Conservation (phyloP, 1,139 yeast species). For the Taiozyma sp. region DNA sequence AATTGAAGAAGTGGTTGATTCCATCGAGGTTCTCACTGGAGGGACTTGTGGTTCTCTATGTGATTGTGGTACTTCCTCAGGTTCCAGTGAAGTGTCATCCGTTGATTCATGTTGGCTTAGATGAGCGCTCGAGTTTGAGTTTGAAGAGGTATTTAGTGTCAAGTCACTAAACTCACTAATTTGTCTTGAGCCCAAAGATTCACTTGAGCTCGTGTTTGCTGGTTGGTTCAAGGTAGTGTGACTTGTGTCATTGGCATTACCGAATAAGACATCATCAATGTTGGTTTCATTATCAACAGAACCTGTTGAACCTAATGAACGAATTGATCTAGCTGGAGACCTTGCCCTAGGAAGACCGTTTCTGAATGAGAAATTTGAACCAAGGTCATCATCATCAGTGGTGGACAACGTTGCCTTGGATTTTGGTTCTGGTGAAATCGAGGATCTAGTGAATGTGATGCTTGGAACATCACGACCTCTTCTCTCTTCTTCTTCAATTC, state of each 20-base stretch:
- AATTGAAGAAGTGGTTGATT: not conserved
- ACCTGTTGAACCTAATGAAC: not conserved
- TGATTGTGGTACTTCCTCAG: not conserved
- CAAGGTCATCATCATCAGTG: not conserved
- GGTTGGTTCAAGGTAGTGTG: not conserved
- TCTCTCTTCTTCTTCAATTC: not conserved
- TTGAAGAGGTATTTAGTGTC: not conserved
- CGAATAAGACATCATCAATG: constrained; percentile 1
- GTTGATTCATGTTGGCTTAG: not conserved
- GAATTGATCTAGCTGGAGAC: not conserved
- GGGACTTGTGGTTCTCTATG: not conserved
- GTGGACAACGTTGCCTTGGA: not conserved
- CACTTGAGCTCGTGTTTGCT: not conserved
- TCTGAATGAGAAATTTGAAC: constrained; percentile 1
- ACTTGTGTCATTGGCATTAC: not conserved
- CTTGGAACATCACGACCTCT: constrained; percentile 13
- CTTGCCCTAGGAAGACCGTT: constrained; percentile 10
- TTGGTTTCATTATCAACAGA: constrained; percentile 1
- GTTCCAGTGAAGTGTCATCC: not conserved
- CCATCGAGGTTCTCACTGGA: not conserved
- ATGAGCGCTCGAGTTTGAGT: not conserved
- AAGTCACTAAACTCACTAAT: not conserved
- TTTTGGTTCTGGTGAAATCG: constrained; percentile 17
- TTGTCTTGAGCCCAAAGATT: not conserved
- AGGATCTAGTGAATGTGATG: constrained; percentile 21